Evolutionary conservation across 2,329 filamentous ascomycete species (phyloP).

Genomic region (Pseudocercospora ulei): DNA sequence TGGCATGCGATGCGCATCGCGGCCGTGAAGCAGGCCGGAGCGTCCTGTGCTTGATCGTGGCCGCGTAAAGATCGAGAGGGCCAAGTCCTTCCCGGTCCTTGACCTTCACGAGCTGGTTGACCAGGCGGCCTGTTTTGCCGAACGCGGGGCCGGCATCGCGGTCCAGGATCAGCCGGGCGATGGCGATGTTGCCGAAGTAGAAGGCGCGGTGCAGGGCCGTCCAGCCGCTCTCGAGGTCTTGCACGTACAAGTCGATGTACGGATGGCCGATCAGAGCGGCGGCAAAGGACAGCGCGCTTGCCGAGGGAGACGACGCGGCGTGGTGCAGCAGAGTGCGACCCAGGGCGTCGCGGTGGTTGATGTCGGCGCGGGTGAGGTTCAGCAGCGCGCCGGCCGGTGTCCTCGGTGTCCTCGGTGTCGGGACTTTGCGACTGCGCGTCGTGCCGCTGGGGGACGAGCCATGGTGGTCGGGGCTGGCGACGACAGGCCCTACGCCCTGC

Average conservation of each 20-base stretch:
- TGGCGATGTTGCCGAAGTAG: slow-evolving; percentile 78
- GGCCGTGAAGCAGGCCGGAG: slow-evolving; percentile 39
- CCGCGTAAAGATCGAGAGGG: slow-evolving; percentile 84
- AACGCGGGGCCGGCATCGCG: slow-evolving; percentile 61
- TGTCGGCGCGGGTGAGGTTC: slow-evolving; percentile 52
- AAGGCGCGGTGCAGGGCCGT: slow-evolving; percentile 85
- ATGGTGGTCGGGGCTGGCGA: slow-evolving; percentile 39
- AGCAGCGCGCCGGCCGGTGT: slow-evolving; percentile 39
- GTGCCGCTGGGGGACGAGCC: slow-evolving; percentile 40
- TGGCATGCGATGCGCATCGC: slow-evolving; percentile 32
- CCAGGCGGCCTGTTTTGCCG: slow-evolving; percentile 51
- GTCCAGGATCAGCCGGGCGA: slow-evolving; percentile 71
- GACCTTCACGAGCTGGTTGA: slow-evolving; percentile 75
- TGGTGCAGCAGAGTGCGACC: slow-evolving; percentile 79
- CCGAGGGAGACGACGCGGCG: slow-evolving; percentile 63
- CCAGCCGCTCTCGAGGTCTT: slow-evolving; percentile 90
- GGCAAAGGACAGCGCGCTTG: slow-evolving; percentile 64
- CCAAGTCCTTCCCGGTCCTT: slow-evolving; percentile 94
- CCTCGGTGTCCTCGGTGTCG: slow-evolving; percentile 38
- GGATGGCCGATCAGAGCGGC: slow-evolving; percentile 71
- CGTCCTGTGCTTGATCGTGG: slow-evolving; percentile 72
- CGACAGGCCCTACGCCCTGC: slow-evolving; percentile 26
- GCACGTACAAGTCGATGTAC: slow-evolving; percentile 70
- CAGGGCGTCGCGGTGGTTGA: slow-evolving; percentile 74
- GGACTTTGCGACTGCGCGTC: slow-evolving; percentile 33